Base-by-base conservation (phyloP, 768 basidiomycete species). In the Kwoniella heveanensis region DNA sequence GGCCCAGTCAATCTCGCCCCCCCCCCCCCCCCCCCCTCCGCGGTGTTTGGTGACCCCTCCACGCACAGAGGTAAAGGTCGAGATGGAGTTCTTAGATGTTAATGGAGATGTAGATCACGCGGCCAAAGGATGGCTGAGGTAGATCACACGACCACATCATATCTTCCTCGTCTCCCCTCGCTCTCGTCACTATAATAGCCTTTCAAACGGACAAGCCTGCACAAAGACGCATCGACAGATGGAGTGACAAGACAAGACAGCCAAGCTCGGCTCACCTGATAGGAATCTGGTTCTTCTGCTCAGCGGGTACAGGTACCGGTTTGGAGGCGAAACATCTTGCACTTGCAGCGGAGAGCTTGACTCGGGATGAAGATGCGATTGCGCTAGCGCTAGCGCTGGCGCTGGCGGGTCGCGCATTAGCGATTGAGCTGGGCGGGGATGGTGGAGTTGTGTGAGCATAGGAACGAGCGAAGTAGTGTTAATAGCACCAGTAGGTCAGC, bases 201-300 rank as follows among this genome's bases (percentile, higher is more conserved):
- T 36, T 30, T 56, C 46, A 5, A 5, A 27, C 54, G 61, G 21
- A 21, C 29, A 27, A n/a, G n/a, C 15, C 21, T 19, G 5, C 9
- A 21, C 39, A 54, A 24, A 19, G 8, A 49, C 25, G 48, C n/a
- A 49, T 17, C 10, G 48, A 24, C 48, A 49, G 22, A n/a, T n/a
- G n/a, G n/a, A n/a, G n/a, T n/a, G n/a, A n/a, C n/a, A n/a, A n/a
- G n/a, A n/a, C n/a, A n/a, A n/a, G n/a, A n/a, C 46, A 32, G 46
- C 46, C 17, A 6, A 19, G 46, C 46, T 47, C 46, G n/a, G 53
- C 70, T 60, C 57, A 71, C 70, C 63, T 49, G 27, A 74, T 74
- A 53, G 73, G 73, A 9, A 74, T 44, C 48, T 67, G 50, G 49
- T 74, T 74, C 62, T 74, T 74, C 44, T 74, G 62, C 17, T 44